Percentiles rank a stretch among this genome's conserved stretches.
Evolutionary conservation across 169 alveolate genomes (phyloP).

Genomic region (Theileria equi): DNA sequence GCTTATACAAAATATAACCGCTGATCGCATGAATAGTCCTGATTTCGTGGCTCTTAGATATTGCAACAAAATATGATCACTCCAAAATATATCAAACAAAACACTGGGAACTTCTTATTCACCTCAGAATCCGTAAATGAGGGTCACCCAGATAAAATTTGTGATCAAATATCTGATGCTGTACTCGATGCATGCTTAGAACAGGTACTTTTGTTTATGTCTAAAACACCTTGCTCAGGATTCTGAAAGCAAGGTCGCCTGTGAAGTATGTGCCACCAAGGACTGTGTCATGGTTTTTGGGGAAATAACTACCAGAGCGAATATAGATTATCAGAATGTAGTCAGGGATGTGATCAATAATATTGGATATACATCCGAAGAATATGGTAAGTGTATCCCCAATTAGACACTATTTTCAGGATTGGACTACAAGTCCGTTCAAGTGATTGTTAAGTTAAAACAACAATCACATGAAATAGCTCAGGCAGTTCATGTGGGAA

Average conservation of each 20-base stretch:
- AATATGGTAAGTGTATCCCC: constrained; percentile 74
- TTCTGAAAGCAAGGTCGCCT: constrained; percentile 91
- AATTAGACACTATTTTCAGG: constrained; percentile 77
- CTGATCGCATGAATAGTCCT: too few relatives aligned
- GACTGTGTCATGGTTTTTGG: constrained; percentile 95
- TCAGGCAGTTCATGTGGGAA: constrained; percentile 92
- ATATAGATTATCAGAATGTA: constrained; percentile 87
- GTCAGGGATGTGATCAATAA: constrained; percentile 91
- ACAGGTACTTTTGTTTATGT: constrained; percentile 63
- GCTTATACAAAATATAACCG: too few relatives aligned
- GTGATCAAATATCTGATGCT: constrained; percentile 99
- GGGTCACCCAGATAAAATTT: constrained; percentile 99
- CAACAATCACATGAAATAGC: constrained; percentile 95
- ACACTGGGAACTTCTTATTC: constrained; percentile 87
- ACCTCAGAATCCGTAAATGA: constrained; percentile 98
- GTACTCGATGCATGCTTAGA: constrained; percentile 97
- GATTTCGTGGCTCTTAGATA: too few relatives aligned
- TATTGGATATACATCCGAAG: constrained; percentile 87
- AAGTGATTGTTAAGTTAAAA: constrained; percentile 89
- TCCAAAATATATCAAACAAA: background rate
- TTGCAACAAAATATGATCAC: background rate
- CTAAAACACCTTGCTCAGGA: constrained; percentile 59
- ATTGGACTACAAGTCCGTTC: constrained; percentile 91
- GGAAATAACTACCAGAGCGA: constrained; percentile 93
- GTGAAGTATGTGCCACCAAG: constrained; percentile 94